phyloP scores from a whole-genome alignment of 2,329 filamentous ascomycete genomes.

The Trichoderma breve region DNA sequence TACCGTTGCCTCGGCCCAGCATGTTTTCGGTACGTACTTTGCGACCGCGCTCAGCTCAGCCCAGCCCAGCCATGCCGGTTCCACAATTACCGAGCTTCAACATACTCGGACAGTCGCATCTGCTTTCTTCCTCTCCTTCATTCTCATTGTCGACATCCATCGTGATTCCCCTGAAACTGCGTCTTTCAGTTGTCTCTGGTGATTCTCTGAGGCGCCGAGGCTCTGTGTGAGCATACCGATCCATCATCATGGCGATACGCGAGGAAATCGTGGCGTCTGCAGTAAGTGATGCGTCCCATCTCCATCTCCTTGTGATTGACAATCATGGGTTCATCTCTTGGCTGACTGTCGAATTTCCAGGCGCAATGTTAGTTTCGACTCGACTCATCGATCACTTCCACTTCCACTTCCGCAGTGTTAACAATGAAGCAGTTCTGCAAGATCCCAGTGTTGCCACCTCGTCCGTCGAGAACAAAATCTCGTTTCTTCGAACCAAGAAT shows the following conservation, averaged over 20 bases:
- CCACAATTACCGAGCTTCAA: conserved; percentile 25
- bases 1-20: conserved; percentile 16
- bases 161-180: background rate
- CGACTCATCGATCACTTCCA: background rate
- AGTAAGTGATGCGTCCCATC: conserved; percentile 43
- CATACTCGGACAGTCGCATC: conserved; percentile 27
- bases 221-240: conserved; percentile 21
- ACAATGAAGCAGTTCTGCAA: conserved; percentile 68
- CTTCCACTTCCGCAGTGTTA: conserved; percentile 12
- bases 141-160: background rate
- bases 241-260: conserved; percentile 71
- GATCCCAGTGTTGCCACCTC: conserved; percentile 88
- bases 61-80: conserved; percentile 3
- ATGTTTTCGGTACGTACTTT: background rate
- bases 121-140: conserved; percentile 21
- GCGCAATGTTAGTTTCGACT: conserved; percentile 43
- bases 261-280: conserved; percentile 89
- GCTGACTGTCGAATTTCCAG: conserved; percentile 27
- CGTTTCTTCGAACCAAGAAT: conserved; percentile 95
- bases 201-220: conserved; percentile 27
- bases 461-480: conserved; percentile 86
- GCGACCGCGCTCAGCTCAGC: conserved; percentile 8
- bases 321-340: background rate
- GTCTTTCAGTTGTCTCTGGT: conserved; percentile 18
- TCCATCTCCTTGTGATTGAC: background rate